phyloP scores from a whole-genome alignment of 2,329 filamentous ascomycete species.

The Phialophora chinensis region DNA sequence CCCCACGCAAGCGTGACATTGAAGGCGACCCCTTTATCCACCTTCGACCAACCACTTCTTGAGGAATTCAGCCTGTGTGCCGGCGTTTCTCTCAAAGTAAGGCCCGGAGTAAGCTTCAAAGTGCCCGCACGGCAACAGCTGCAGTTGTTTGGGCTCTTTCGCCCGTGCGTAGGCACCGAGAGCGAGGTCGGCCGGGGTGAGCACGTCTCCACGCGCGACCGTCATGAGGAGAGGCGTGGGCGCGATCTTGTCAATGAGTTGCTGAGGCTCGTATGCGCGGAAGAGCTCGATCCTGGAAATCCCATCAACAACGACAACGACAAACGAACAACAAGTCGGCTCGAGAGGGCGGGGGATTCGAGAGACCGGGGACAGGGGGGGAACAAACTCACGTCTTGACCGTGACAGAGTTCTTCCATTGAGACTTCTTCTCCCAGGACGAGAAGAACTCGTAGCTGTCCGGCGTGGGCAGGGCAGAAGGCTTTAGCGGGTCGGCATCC shows the following conservation, averaged over 20 bases:
- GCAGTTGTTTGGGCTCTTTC: conserved; percentile 49
- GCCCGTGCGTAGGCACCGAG: conserved; percentile 47
- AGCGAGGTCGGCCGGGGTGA: conserved; percentile 46
- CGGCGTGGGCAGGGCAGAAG: conserved; percentile 44
- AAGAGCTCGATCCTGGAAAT: conserved; percentile 34
- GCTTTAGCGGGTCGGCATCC: conserved; percentile 42
- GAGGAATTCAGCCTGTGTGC: conserved; percentile 45
- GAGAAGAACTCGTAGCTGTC: conserved; percentile 47
- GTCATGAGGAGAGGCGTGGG: conserved; percentile 50
- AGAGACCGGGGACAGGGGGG: too few species aligned
- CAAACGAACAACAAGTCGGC: background rate
- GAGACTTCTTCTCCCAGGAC: conserved; percentile 43
- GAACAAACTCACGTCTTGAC: conserved; percentile 40
- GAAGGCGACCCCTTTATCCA: background rate
- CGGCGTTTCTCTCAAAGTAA: conserved; percentile 40
- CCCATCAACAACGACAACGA: background rate
- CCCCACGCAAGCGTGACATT: background rate
- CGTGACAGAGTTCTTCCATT: conserved; percentile 51
- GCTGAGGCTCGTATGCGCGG: conserved; percentile 37
- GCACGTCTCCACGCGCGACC: conserved; percentile 44
- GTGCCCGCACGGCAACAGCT: conserved; percentile 48
- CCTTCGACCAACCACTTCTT: conserved; percentile 36
- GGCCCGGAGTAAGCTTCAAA: conserved; percentile 49
- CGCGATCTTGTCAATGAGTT: conserved; percentile 47
- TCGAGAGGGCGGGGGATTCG: too few species aligned